A percentile compares a stretch with the other conserved stretches of the same genome.
Evolutionary conservation across 2,329 filamentous ascomycete species (phyloP).

Genomic region (Ophiostoma ulmi): DNA sequence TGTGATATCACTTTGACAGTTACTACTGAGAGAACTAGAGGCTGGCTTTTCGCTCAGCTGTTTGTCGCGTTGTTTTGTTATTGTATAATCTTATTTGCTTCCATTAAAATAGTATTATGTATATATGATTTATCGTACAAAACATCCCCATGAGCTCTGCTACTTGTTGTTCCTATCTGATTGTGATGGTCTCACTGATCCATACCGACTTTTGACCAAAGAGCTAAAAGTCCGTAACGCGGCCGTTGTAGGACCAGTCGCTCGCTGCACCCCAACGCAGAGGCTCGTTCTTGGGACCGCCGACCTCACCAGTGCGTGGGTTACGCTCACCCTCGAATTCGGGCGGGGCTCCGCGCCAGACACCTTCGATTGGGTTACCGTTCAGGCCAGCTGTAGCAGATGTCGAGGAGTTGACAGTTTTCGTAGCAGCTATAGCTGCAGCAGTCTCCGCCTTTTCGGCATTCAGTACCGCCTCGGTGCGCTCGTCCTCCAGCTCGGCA

Average conservation of each 20-base stretch:
- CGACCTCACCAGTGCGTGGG: constrained; percentile 89
- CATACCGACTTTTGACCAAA: not conserved
- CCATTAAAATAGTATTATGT: not conserved
- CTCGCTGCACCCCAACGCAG: constrained; percentile 73
- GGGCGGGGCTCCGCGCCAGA: constrained; percentile 71
- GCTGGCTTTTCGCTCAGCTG: not conserved
- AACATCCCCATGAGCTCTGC: no score
- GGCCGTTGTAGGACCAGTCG: constrained; percentile 89
- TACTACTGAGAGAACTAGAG: no score
- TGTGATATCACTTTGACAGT: not conserved
- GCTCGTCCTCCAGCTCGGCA: constrained; percentile 33
- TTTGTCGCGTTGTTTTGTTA: not conserved
- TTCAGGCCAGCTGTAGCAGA: constrained; percentile 17
- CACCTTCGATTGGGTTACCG: constrained; percentile 43
- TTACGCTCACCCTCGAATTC: constrained; percentile 93
- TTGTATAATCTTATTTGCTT: not conserved
- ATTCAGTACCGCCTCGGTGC: constrained; percentile 49
- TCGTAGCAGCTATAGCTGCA: not conserved
- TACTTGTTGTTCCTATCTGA: not conserved
- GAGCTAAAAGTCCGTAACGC: constrained; percentile 76
- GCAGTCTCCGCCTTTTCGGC: constrained; percentile 29
- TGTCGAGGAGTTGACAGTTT: not conserved
- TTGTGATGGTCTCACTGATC: not conserved
- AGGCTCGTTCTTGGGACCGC: constrained; percentile 96
- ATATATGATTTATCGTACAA: not conserved